These are phyloP conservation scores for Alternaria novae-zelandiae DNA, from an alignment of 2,329 filamentous ascomycete species.

Conservation along the genomic window DNA sequence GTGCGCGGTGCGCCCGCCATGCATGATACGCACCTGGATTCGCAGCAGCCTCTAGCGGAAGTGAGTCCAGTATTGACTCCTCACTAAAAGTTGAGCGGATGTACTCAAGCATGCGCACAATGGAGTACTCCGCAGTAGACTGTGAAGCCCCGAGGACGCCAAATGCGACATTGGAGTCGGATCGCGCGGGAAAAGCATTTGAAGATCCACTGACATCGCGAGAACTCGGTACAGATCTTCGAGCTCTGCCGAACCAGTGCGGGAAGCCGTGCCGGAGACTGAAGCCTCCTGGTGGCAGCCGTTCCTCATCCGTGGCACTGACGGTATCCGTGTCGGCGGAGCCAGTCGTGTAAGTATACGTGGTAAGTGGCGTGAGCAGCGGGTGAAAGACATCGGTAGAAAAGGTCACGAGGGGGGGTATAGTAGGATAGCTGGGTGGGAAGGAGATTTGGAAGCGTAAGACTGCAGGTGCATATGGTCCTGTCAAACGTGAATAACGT, in stretches of 20 bases:
- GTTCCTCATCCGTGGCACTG: constrained; percentile 81
- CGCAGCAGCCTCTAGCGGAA: constrained; percentile 82
- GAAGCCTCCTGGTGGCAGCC: constrained; percentile 86
- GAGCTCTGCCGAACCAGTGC: constrained; percentile 73
- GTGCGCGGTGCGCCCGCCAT: constrained; percentile 75
- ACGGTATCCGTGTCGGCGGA: constrained; percentile 75
- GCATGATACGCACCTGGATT: constrained; percentile 95
- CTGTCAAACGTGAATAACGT: constrained; percentile 57
- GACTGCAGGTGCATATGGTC: constrained; percentile 86
- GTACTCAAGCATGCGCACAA: constrained; percentile 74
- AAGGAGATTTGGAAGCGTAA: constrained; percentile 92
- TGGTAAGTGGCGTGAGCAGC: constrained; percentile 89
- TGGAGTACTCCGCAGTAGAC: constrained; percentile 27
- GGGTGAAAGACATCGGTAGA: constrained; percentile 94
- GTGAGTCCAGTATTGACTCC: constrained; percentile 74
- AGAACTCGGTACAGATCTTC: constrained; percentile 37
- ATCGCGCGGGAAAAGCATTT: constrained; percentile 24
- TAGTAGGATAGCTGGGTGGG: constrained; percentile 76
- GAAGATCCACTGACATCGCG: constrained; percentile 43
- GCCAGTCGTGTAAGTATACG: constrained; percentile 87
- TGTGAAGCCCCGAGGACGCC: constrained; percentile 9
- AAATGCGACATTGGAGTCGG: constrained; percentile 12
- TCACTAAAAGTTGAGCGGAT: constrained; percentile 83
- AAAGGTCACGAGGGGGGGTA: constrained; percentile 87
- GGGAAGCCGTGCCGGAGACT: constrained; percentile 91